A percentile compares a stretch with the other conserved stretches of the same genome.
Conservation (phyloP, 1,139 yeast species). For the Yamadazyma buinensis region DNA sequence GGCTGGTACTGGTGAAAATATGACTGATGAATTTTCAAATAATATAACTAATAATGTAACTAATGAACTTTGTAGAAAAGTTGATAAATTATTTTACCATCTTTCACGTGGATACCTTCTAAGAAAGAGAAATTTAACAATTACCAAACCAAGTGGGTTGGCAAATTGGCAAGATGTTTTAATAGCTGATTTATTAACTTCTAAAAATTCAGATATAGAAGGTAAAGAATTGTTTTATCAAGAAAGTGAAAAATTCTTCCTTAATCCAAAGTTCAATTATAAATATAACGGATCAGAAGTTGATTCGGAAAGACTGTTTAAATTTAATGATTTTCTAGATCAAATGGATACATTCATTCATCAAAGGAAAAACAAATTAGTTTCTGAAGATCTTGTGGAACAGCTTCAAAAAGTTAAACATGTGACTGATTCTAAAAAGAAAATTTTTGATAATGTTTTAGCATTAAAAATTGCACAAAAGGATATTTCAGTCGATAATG, state of each 20-base stretch:
- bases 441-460: constrained; percentile 5
- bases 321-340: constrained; percentile 4
- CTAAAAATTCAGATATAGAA: constrained; percentile 1
- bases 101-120: neutral
- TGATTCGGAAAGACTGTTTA: constrained; percentile 5
- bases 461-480: constrained; percentile 2
- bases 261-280: constrained; percentile 8
- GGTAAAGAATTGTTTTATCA: constrained; percentile 6
- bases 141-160: neutral
- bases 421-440: constrained; percentile 4
- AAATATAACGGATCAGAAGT: constrained; percentile 9
- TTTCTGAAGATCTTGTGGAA: neutral
- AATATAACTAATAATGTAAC: constrained; percentile 17
- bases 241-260: constrained; percentile 9
- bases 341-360: neutral
- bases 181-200: constrained; percentile 7
- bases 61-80: constrained; percentile 19
- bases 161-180: constrained; percentile 15
- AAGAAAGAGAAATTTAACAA: no score
- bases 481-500: constrained; percentile 9
- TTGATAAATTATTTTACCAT: constrained; percentile 12
- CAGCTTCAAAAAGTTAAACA: constrained; percentile 1
- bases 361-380: neutral
- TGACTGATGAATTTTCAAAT: constrained; percentile 19
- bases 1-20: constrained; percentile 6